Evolutionary conservation across 306 rosid genomes (phyloP).

Genomic region (Acacia melanoxylon): DNA sequence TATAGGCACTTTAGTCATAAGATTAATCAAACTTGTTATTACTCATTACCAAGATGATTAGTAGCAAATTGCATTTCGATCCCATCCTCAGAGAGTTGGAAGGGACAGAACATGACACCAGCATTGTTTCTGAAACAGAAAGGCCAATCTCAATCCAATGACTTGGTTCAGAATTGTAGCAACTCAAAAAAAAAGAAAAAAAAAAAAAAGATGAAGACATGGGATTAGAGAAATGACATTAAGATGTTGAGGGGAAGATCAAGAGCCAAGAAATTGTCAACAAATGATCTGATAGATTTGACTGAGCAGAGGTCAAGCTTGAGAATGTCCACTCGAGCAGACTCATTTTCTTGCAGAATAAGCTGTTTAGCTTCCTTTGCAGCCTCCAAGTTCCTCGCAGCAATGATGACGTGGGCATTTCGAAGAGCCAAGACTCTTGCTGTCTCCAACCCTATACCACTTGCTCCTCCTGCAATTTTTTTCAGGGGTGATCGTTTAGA

Average conservation of each 20-base stretch:
- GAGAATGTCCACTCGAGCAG: constrained; percentile 60
- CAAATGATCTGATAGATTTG: constrained; percentile 66
- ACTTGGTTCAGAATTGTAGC: background rate
- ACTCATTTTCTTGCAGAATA: constrained; percentile 43
- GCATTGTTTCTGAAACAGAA: constrained; percentile 86
- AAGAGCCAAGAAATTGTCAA: constrained; percentile 57
- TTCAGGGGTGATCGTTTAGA: background rate
- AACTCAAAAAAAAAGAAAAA: background rate
- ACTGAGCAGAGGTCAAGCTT: constrained; percentile 74
- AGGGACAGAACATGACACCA: constrained; percentile 95
- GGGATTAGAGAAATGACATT: constrained; percentile 46
- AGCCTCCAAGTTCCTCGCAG: constrained; percentile 71
- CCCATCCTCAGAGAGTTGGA: constrained; percentile 71
- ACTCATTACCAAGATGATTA: constrained; percentile 71
- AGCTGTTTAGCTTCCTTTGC: constrained; percentile 68
- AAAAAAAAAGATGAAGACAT: background rate
- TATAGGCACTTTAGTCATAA: background rate
- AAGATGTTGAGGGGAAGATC: constrained; percentile 83
- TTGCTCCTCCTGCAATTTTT: constrained; percentile 74
- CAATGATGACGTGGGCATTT: constrained; percentile 70
- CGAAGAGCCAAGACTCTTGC: constrained; percentile 74
- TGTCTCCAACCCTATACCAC: constrained; percentile 92
- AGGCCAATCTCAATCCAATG: background rate
- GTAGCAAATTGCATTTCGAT: constrained; percentile 89
- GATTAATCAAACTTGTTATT: background rate